Evolutionary conservation across 805 yeast genomes (phyloP), one percentile per base, ranked within the genome.

Genomic region (Zygosaccharomyces siamensis): DNA sequence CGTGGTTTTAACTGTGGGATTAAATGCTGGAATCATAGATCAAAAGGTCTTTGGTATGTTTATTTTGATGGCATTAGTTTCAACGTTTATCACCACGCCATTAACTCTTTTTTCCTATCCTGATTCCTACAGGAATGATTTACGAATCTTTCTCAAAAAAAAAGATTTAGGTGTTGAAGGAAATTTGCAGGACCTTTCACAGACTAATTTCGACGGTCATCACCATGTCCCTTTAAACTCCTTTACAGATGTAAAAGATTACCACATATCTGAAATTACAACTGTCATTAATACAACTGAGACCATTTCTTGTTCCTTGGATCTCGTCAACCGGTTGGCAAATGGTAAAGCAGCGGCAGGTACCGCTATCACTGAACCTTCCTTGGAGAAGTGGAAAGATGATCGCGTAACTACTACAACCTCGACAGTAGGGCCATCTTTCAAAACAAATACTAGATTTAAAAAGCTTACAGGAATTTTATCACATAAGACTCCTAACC

Each of bases 1-100:
- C 62, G 90, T 86, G 37, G 93, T 86, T 18, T 71, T 86, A 54
- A 81, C 79, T 37, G 80, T 84, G 21, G 95, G 95, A 43, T 72
- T 85, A 47, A 80, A 78, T 52, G 85, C 93, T 4, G 78, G 78
- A 0, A 86, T 86, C 46, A 79, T 86, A 44, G 72, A 80, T 3
- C 73, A 75, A 48, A 80, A 78, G 52, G 81, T 82, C 1, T 86
- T 79, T 63, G 83, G 90, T 14, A 86, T 86, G 90, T 85, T 86
- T 61, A 79, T 86, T 48, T 79, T 86, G 33, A 86, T 86, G 95
- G 89, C 95, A 0, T 71, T 86, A 50, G 77, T 84, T 5, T 77
- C 89, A 1, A 86, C 95, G 0, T 84, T 86, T 57, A 65, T 79
- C n/a, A 86, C 95, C 1, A 84, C 93, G 1, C 95, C 95, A 2